Evolutionary conservation across 108 stramenopile species (phyloP).

Genomic region (Skeletonema marinoi): DNA sequence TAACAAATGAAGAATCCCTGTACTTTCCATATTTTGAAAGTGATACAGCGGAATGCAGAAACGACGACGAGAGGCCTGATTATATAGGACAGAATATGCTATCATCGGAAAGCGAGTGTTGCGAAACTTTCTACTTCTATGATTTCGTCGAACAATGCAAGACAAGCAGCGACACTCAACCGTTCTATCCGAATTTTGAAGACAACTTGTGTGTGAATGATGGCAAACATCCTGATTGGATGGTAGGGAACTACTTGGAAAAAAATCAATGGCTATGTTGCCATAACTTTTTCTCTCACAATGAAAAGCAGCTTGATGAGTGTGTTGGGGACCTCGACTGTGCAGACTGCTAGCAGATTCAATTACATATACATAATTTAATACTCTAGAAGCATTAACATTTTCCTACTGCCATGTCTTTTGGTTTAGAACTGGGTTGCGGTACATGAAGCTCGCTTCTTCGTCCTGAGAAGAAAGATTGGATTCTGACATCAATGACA

Average conservation of each 20-base stretch:
- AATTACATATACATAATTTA: background rate
- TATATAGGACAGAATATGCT: background rate
- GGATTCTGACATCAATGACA: constrained; percentile 21
- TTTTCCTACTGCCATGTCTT: constrained; percentile 17
- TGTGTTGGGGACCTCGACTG: background rate
- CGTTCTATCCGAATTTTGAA: constrained; percentile 27
- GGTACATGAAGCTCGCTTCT: constrained; percentile 46
- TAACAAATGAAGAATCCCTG: background rate
- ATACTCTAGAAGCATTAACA: background rate
- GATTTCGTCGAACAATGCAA: background rate
- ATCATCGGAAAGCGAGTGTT: background rate
- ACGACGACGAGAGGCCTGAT: background rate
- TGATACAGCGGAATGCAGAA: background rate
- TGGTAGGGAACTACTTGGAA: constrained; percentile 19
- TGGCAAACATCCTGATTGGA: constrained; percentile 21
- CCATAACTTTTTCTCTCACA: constrained; percentile 10
- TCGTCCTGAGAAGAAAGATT: constrained; percentile 12
- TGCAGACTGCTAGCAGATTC: background rate
- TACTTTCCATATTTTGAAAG: background rate
- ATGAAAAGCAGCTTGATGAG: background rate
- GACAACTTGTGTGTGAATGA: constrained; percentile 14
- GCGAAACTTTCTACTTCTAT: background rate
- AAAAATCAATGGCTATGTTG: constrained; percentile 15
- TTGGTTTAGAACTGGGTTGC: constrained; percentile 39
- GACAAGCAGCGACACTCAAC: constrained; percentile 2